Conservation (phyloP, 768 basidiomycete genomes). For the Plicaturopsis crispa region DNA sequence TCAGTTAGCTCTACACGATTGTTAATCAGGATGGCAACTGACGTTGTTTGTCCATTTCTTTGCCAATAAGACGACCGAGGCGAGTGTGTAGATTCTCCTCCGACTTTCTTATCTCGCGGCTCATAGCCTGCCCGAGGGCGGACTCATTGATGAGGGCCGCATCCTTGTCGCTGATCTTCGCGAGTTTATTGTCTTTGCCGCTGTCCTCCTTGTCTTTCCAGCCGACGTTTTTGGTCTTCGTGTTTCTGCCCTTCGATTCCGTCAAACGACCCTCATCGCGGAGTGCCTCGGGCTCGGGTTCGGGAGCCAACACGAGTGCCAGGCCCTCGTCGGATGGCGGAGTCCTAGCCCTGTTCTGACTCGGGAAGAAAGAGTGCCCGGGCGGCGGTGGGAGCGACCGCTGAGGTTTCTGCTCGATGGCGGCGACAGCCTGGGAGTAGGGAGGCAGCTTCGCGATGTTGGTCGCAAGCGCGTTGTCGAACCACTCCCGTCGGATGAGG, state of each 20-base stretch:
- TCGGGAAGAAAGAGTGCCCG: too few relatives aligned
- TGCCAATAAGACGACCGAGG: conserved; percentile 71
- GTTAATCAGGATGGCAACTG: conserved; percentile 20
- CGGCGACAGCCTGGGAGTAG: conserved; percentile 16
- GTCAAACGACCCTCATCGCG: conserved; percentile 48
- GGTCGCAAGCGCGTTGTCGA: conserved; percentile 53
- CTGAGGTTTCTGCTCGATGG: background rate
- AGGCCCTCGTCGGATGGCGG: conserved; percentile 74
- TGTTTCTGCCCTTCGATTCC: conserved; percentile 36
- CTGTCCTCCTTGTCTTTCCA: conserved; percentile 44
- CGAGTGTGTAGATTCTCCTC: conserved; percentile 74
- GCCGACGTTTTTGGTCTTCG: conserved; percentile 49
- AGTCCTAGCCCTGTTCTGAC: conserved; percentile 55
- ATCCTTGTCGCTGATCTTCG: conserved; percentile 28
- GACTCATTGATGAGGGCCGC: conserved; percentile 39
- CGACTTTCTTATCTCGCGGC: conserved; percentile 75
- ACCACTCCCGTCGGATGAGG: conserved; percentile 82
- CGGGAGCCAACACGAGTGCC: too few relatives aligned
- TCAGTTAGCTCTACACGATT: too few relatives aligned
- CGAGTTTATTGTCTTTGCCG: conserved; percentile 34
- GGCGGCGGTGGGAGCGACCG: conserved; percentile 21
- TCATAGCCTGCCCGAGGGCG: conserved; percentile 48
- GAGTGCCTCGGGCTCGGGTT: conserved; percentile 56
- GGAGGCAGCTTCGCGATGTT: conserved; percentile 59
- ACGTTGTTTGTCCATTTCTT: conserved; percentile 92